Conservation (phyloP, 495 filamentous ascomycete genomes). For the Penicillium atrosanguineum region DNA sequence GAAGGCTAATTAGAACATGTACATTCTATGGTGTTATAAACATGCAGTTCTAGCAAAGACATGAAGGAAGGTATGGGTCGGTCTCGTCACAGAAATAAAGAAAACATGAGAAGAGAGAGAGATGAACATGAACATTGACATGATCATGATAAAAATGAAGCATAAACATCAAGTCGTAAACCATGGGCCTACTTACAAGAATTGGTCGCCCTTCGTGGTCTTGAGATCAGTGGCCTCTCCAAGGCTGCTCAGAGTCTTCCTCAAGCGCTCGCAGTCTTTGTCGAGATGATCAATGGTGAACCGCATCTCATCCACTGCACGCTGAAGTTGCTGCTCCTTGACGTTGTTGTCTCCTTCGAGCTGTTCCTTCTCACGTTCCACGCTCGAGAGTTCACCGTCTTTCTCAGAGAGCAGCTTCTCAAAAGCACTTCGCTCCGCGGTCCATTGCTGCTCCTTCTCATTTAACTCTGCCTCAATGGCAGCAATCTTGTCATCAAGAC, state of each 20-base stretch:
- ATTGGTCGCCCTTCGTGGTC: constrained; percentile 56
- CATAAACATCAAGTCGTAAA: constrained; percentile 12
- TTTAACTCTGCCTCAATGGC: constrained; percentile 33
- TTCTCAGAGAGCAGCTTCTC: constrained; percentile 41
- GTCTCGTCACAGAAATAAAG: constrained; percentile 13
- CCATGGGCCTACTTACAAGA: constrained; percentile 56
- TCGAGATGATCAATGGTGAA: constrained; percentile 51
- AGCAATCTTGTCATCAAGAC: constrained; percentile 38
- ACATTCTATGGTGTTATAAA: constrained; percentile 41
- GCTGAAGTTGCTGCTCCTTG: constrained; percentile 51
- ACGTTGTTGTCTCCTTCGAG: constrained; percentile 44
- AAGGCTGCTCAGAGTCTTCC: constrained; percentile 56
- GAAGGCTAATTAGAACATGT: constrained; percentile 42
- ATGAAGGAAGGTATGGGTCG: constrained; percentile 19
- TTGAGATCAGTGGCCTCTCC: constrained; percentile 60
- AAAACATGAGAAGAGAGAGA: constrained; percentile 15
- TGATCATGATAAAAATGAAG: constrained; percentile 17
- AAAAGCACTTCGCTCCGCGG: constrained; percentile 30
- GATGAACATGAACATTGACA: constrained; percentile 12
- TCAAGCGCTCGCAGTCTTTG: constrained; percentile 54
- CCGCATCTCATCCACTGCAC: constrained; percentile 48
- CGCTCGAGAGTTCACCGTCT: constrained; percentile 30
- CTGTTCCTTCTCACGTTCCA: constrained; percentile 48
- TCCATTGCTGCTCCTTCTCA: constrained; percentile 39
- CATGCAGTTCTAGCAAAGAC: constrained; percentile 16